These are phyloP conservation scores for Chlorociboria aeruginascens DNA, from an alignment of 495 filamentous ascomycete genomes.

Conservation along the genomic window DNA sequence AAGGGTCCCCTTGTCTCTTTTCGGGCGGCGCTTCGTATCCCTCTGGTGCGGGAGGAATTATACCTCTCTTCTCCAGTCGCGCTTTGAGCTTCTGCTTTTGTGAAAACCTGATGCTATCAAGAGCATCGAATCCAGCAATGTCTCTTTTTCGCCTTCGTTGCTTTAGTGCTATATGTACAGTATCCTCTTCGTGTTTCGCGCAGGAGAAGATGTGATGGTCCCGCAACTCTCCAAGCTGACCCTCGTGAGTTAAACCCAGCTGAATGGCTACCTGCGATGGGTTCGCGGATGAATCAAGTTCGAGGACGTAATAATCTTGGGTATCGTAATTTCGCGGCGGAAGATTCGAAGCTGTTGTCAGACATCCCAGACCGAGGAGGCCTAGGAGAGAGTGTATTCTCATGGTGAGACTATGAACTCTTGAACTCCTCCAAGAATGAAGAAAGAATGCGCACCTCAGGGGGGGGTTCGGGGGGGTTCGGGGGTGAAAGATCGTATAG, in stretches of 20 bases:
- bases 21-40: slow-evolving; percentile 13
- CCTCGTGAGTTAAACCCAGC: slow-evolving; percentile 73
- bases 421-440: background rate
- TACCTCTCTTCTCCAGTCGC: slow-evolving; percentile 59
- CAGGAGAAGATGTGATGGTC: slow-evolving; percentile 81
- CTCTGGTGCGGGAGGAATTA: slow-evolving; percentile 36
- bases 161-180: slow-evolving; percentile 27
- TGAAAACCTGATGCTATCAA: slow-evolving; percentile 66
- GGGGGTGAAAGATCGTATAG: slow-evolving; percentile 1
- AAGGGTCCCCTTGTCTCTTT: slow-evolving; percentile 24
- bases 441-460: background rate
- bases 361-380: slow-evolving; percentile 29
- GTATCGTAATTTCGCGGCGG: slow-evolving; percentile 31
- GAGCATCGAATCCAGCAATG: slow-evolving; percentile 37
- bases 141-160: slow-evolving; percentile 46
- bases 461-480: background rate
- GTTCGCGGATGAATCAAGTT: slow-evolving; percentile 34
- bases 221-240: slow-evolving; percentile 63
- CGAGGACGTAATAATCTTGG: slow-evolving; percentile 66
- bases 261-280: slow-evolving; percentile 62
- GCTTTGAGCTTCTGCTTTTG: slow-evolving; percentile 70
- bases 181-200: slow-evolving; percentile 40
- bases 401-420: slow-evolving; percentile 3
- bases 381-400: slow-evolving; percentile 15
- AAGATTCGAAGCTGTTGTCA: slow-evolving; percentile 32